Evolutionary conservation across 108 stramenopile species (phyloP), one percentile per base, ranked within the genome.

Genomic region (Hondaea fermentalgiana): DNA sequence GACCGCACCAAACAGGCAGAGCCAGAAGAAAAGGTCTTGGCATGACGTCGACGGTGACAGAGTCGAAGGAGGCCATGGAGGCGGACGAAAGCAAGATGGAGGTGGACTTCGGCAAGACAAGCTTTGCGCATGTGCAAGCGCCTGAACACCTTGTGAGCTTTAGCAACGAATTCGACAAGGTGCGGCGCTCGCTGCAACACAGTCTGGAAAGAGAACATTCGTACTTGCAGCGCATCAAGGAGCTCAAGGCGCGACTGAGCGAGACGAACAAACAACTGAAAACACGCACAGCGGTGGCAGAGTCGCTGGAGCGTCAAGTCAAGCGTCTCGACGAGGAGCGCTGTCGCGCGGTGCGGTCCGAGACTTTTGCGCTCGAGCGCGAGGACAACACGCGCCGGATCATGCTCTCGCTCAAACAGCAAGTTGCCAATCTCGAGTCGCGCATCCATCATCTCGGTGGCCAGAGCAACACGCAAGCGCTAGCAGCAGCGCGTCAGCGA

Each of bases 281-380:
- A 23, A 83, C 76, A 6, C 76, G 76, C n/a, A 53, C 49, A 6
- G 51, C 49, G 25, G 49, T 83, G 25, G 76, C 51, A 23, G 45
- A 47, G 25, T 53, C 76, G 45, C 28, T 83, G 76, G 76, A 83
- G 28, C 45, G 51, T 12, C 76, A 83, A 45, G 49, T 83, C 14
- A 47, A 83, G 76, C 76, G 51, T 8, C 49, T 83, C 25, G 76
- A 83, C 76, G 76, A 83, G 28, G 76, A 83, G 76, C 76, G 76
- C 0, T 25, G 51, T 2, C 76, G 76, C 49, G 76, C 76, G 16
- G 76, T 83, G 19, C 76, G 76, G 19, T 83, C 76, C 12, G 76
- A 83, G 76, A 53, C 45, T 12, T 83, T 83, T 83, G 76, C 76
- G 28, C 45, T n/a, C 10, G 49, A 83, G 51, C 76, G 76, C 25